Conservation (phyloP, 2,329 filamentous ascomycete species). For the Ophiostoma sp. region DNA sequence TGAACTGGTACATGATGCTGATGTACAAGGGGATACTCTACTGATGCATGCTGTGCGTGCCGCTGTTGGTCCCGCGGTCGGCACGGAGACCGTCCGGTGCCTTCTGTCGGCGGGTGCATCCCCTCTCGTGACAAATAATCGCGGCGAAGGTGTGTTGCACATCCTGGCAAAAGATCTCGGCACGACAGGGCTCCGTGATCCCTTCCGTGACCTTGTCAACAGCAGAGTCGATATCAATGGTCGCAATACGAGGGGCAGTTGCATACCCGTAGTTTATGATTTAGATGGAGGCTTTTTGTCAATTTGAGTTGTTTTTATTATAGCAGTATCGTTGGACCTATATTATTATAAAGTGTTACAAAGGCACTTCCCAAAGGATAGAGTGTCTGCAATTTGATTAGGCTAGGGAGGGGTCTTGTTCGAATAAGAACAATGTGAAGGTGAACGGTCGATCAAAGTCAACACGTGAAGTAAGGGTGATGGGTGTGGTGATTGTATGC, state of each 20-base stretch:
- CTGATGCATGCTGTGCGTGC: background rate
- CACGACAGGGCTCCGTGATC: background rate
- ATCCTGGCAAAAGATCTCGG: constrained; percentile 1
- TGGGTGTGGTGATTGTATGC: background rate
- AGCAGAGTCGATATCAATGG: constrained; percentile 7
- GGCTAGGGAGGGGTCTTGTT: background rate
- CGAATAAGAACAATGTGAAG: background rate
- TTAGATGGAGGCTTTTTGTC: too few species aligned
- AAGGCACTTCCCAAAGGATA: too few species aligned
- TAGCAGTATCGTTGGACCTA: background rate
- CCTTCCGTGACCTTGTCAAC: constrained; percentile 8
- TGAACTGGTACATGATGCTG: background rate
- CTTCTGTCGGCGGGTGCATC: constrained; percentile 2
- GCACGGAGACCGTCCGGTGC: background rate
- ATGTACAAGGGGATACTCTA: background rate
- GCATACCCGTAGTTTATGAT: too few species aligned
- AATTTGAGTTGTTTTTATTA: too few species aligned
- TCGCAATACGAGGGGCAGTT: background rate
- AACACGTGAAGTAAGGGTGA: background rate
- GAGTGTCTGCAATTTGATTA: too few species aligned
- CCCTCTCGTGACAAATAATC: background rate
- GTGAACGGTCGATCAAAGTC: background rate
- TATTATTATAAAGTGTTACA: background rate
- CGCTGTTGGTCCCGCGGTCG: background rate
- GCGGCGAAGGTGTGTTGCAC: background rate